These are phyloP conservation scores for Luvunga scandens DNA, from an alignment of 345 rosid genomes.

Conservation along the genomic window DNA sequence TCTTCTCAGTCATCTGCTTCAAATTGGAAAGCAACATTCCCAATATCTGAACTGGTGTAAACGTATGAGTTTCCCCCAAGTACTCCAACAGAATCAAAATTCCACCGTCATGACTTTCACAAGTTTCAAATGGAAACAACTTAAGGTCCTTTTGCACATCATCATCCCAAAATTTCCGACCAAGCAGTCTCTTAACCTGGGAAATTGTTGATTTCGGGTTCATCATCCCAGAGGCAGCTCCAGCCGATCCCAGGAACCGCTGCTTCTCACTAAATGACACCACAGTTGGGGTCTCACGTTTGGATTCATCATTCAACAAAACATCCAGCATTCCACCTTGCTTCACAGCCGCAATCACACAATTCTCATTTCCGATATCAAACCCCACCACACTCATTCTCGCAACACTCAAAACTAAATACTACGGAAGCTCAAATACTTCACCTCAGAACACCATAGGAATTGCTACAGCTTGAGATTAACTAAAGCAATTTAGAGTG, in stretches of 20 bases:
- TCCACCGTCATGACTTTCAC: slow-evolving; percentile 46
- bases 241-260: slow-evolving; percentile 76
- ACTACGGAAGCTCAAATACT: background rate
- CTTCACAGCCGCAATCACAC: slow-evolving; percentile 70
- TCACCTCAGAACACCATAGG: background rate
- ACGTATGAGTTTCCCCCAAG: slow-evolving; percentile 48
- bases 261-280: slow-evolving; percentile 87
- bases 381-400: slow-evolving; percentile 74
- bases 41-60: slow-evolving; percentile 52
- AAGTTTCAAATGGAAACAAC: slow-evolving; percentile 51
- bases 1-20: slow-evolving; percentile 55
- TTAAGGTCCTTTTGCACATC: slow-evolving; percentile 53
- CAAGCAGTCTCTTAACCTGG: slow-evolving; percentile 67
- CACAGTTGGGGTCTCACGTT: slow-evolving; percentile 60
- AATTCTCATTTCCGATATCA: slow-evolving; percentile 80
- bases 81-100: slow-evolving; percentile 43
- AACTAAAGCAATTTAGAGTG: background rate
- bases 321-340: slow-evolving; percentile 65
- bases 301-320: slow-evolving; percentile 74
- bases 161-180: slow-evolving; percentile 42
- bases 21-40: slow-evolving; percentile 71
- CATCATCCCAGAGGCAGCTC: slow-evolving; percentile 73
- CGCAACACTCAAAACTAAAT: background rate
- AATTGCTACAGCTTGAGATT: background rate
- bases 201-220: slow-evolving; percentile 73